These are phyloP conservation scores for Schizosaccharomyces octosporus DNA, from an alignment of 805 yeast genomes.

Conservation along the genomic window DNA sequence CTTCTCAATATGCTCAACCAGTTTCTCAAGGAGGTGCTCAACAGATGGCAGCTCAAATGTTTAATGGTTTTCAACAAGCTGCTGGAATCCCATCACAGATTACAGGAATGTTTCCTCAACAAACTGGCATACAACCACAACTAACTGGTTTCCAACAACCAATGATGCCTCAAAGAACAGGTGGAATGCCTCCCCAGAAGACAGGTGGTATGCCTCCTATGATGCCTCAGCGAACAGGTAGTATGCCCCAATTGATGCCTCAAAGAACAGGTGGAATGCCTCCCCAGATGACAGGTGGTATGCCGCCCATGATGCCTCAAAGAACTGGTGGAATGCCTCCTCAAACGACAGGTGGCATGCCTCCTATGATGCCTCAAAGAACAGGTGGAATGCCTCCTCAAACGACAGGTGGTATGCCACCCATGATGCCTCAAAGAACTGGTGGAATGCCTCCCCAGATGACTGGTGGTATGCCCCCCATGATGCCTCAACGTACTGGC, in stretches of 20 bases:
- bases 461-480: background rate
- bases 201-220: conserved; percentile 13
- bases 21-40: background rate
- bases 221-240: background rate
- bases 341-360: background rate
- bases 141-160: background rate
- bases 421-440: background rate
- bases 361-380: background rate
- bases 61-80: background rate
- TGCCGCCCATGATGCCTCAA: background rate
- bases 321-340: background rate
- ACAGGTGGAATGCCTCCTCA: background rate
- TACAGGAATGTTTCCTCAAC: conserved; percentile 9
- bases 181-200: background rate
- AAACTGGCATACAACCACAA: background rate
- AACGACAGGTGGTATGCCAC: background rate
- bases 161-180: background rate
- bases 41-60: conserved; percentile 5
- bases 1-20: background rate
- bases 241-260: conserved; percentile 4
- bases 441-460: background rate
- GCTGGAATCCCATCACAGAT: conserved; percentile 6
- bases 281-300: background rate
- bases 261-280: background rate
- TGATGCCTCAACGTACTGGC: background rate